Conservation (phyloP, 1,284 basidiomycete genomes). For the Phenoliferia sp. region DNA sequence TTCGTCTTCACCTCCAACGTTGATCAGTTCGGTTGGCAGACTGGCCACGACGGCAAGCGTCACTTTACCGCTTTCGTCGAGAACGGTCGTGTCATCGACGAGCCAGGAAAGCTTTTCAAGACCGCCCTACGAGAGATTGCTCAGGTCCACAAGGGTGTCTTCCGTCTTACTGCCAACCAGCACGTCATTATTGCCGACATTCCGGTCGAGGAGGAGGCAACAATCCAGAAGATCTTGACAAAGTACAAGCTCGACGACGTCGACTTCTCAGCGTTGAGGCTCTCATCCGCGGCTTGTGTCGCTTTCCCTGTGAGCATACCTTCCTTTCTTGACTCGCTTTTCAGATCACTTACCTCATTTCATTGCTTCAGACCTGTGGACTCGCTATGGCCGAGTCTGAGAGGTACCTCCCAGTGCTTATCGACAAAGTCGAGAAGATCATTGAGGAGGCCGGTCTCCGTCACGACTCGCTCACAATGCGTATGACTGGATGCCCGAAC, state of each 20-base stretch:
- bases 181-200: constrained; percentile 88
- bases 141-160: constrained; percentile 85
- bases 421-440: constrained; percentile 93
- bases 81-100: constrained; percentile 94
- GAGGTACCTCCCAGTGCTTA: constrained; percentile 81
- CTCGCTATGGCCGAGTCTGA: constrained; percentile 95
- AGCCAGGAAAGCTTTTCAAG: constrained; percentile 83
- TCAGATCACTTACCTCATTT: background rate
- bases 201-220: constrained; percentile 55
- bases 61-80: constrained; percentile 95
- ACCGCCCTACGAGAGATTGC: constrained; percentile 88
- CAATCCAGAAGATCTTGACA: constrained; percentile 62
- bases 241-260: constrained; percentile 91
- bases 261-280: constrained; percentile 69
- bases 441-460: constrained; percentile 88
- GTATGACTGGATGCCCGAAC: constrained; percentile 61
- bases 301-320: constrained; percentile 63
- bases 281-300: constrained; percentile 83
- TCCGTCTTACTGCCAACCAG: constrained; percentile 85
- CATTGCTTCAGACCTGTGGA: constrained; percentile 63
- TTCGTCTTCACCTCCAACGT: constrained; percentile 85
- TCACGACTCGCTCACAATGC: constrained; percentile 92
- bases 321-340: background rate
- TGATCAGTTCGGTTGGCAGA: constrained; percentile 90
- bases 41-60: constrained; percentile 74